Evolutionary conservation across 371 early-diverging fungal species (phyloP).

Genomic region (Capillidium heterosporum): DNA sequence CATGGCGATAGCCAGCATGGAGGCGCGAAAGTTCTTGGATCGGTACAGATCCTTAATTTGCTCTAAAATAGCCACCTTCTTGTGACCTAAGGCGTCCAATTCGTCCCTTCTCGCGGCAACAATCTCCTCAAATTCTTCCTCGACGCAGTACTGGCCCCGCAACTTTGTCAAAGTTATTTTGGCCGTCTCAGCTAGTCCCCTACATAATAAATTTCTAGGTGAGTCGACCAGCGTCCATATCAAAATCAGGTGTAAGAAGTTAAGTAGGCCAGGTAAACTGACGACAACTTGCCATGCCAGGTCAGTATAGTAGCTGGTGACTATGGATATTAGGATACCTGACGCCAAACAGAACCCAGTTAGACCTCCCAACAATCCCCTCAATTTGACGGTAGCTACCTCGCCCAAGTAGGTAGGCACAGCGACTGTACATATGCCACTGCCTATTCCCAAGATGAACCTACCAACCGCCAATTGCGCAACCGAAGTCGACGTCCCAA

Average conservation of each 20-base stretch:
- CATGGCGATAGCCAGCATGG: constrained; percentile 28
- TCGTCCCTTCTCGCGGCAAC: constrained; percentile 23
- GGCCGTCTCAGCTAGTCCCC: no score
- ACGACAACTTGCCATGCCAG: constrained; percentile 29
- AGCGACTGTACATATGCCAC: constrained; percentile 57
- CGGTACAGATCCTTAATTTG: constrained; percentile 22
- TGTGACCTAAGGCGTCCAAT: constrained; percentile 5
- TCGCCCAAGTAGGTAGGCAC: constrained; percentile 66
- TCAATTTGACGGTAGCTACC: constrained; percentile 42
- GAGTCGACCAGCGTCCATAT: not conserved
- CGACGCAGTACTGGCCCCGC: not conserved
- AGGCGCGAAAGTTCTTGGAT: not conserved
- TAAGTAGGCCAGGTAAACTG: constrained; percentile 28
- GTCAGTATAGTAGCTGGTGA: constrained; percentile 11
- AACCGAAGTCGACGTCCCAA: not conserved
- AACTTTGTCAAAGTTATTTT: not conserved
- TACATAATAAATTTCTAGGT: not conserved
- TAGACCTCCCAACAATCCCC: constrained; percentile 49
- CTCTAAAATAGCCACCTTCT: not conserved
- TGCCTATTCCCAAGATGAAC: constrained; percentile 58
- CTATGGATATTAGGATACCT: constrained; percentile 42
- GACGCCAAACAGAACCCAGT: constrained; percentile 12
- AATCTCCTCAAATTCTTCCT: not conserved
- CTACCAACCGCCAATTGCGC: constrained; percentile 56
- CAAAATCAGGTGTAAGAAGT: not conserved